phyloP scores from a whole-genome alignment of 192 early-diverging fungal species.

The Entomortierella parvispora region DNA sequence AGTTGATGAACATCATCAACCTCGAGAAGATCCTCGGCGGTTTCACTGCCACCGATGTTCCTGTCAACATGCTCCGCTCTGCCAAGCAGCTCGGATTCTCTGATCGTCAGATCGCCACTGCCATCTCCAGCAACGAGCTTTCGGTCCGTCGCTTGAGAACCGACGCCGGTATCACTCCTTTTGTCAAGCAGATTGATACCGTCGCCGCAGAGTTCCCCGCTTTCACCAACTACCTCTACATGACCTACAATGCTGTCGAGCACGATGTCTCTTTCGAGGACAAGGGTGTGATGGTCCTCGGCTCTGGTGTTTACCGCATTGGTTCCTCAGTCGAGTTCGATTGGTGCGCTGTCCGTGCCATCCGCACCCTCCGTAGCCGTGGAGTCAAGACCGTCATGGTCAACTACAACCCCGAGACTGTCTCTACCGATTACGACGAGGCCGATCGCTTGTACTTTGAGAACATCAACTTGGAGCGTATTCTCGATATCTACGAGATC shows the following conservation, averaged over 20 bases:
- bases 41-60: constrained; percentile 71
- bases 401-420: constrained; percentile 99
- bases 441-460: constrained; percentile 98
- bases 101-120: constrained; percentile 83
- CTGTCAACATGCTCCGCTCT: constrained; percentile 62
- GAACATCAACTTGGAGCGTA: constrained; percentile 91
- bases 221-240: constrained; percentile 98
- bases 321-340: constrained; percentile 99
- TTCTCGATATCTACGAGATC: constrained; percentile 96
- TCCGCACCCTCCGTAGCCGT: constrained; percentile 89
- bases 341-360: constrained; percentile 98
- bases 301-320: constrained; percentile 98
- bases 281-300: constrained; percentile 96
- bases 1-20: constrained; percentile 85
- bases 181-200: constrained; percentile 99
- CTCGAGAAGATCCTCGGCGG: constrained; percentile 74
- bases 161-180: constrained; percentile 86
- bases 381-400: constrained; percentile 97
- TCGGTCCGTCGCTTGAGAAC: constrained; percentile 84
- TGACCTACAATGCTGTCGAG: constrained; percentile 95
- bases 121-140: constrained; percentile 83
- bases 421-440: constrained; percentile 99
- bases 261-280: constrained; percentile 95
- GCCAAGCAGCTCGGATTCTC: constrained; percentile 99
- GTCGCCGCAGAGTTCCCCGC: constrained; percentile 99